Conservation (phyloP, 768 basidiomycete genomes). For the Leccinellum albellum region DNA sequence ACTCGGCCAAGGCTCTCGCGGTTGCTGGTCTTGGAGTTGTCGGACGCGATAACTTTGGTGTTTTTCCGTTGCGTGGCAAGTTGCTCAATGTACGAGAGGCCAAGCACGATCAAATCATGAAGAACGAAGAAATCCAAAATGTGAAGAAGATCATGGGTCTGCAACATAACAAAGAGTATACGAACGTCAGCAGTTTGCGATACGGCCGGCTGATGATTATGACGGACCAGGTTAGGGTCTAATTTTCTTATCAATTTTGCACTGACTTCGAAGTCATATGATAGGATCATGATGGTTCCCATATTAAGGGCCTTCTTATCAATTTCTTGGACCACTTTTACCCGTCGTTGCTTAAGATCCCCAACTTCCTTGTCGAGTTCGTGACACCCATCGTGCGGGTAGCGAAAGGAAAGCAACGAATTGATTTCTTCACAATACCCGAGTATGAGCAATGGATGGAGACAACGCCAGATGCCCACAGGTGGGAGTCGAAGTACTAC, state of each 20-base stretch:
- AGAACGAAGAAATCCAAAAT: conserved; percentile 95
- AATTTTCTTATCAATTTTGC: not conserved
- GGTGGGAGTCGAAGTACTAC: conserved; percentile 95
- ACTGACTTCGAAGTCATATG: not conserved
- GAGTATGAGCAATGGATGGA: conserved; percentile 94
- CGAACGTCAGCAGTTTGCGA: conserved; percentile 59
- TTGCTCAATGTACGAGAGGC: conserved; percentile 96
- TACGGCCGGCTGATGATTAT: conserved; percentile 98
- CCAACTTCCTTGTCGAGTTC: conserved; percentile 94
- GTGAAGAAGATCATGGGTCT: conserved; percentile 98
- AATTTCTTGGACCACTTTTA: conserved; percentile 98
- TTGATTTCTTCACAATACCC: conserved; percentile 94
- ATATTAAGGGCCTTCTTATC: conserved; percentile 98
- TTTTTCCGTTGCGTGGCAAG: conserved; percentile 97
- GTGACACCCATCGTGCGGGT: conserved; percentile 98
- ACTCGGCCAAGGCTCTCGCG: conserved; percentile 96
- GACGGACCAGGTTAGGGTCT: conserved; percentile 86
- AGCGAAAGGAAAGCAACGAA: conserved; percentile 70
- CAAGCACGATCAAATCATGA: conserved; percentile 92
- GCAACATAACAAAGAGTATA: conserved; percentile 91
- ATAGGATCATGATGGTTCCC: conserved; percentile 99
- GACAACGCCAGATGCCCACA: conserved; percentile 66
- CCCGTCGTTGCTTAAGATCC: conserved; percentile 86
- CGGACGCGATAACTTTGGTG: conserved; percentile 94
- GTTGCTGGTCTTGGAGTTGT: conserved; percentile 93